Evolutionary conservation across 192 early-diverging fungal genomes (phyloP), one percentile per base, ranked within the genome.

Genomic region (Thoreauomyces humboldtii): DNA sequence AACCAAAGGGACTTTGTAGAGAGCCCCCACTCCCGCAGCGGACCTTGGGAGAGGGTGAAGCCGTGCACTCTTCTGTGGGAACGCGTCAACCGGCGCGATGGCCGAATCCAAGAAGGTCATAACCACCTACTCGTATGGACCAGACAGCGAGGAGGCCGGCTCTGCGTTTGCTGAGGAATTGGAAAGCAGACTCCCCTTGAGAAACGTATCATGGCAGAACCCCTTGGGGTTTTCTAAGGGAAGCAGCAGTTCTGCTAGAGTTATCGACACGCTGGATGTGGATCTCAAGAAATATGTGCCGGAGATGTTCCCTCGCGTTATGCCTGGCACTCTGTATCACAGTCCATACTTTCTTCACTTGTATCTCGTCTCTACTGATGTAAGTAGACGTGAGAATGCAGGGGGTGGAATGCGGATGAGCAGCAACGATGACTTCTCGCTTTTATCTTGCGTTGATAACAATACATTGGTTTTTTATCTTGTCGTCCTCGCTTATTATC

Each of bases 361-460:
- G 11, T 93, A 87, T 63, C 85, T 94, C 67, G 88, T 92, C 36
- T 75, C 77, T 31, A 89, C 86, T 56, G 89, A 91, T 68, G 91
- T 92, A 77, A 57, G 70, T 73, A 19, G n/a, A n/a, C n/a, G n/a
- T n/a, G n/a, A n/a, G n/a, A n/a, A n/a, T n/a, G n/a, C n/a, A n/a
- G n/a, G n/a, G n/a, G n/a, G n/a, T n/a, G n/a, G n/a, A n/a, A n/a
- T n/a, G n/a, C n/a, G n/a, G n/a, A n/a, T n/a, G n/a, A n/a, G n/a
- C n/a, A n/a, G n/a, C n/a, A n/a, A n/a, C n/a, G n/a, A n/a, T n/a
- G n/a, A n/a, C n/a, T n/a, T n/a, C n/a, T n/a, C n/a, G n/a, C 43
- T 7, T 21, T n/a, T 15, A 7, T 19, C 35, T 27, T 0, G 44
- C 9, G 34, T 9, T 56, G 17, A 28, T 22, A 53, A 1, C 43